Evolutionary conservation across 2,329 filamentous ascomycete genomes (phyloP).

Genomic region (Aspergillus quadricinctus): DNA sequence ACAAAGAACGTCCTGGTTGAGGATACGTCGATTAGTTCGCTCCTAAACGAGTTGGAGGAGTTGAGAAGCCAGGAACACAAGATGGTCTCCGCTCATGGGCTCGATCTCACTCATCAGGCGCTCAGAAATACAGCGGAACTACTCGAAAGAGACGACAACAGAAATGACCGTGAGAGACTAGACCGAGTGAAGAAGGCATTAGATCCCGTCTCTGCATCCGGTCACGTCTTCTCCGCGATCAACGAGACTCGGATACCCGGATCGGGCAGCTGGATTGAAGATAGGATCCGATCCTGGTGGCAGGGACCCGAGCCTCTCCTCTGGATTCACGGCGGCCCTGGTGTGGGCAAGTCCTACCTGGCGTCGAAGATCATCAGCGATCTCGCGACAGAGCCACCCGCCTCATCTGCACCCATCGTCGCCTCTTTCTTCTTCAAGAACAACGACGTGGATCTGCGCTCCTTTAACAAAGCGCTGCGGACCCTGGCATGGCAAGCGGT

Average conservation of each 20-base stretch:
- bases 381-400: background rate
- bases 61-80: slow-evolving; percentile 8
- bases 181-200: background rate
- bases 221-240: background rate
- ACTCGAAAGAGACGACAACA: background rate
- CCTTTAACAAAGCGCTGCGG: slow-evolving; percentile 10
- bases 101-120: slow-evolving; percentile 5
- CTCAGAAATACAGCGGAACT: background rate
- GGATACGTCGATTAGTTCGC: background rate
- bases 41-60: slow-evolving; percentile 5
- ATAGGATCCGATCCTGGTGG: slow-evolving; percentile 2
- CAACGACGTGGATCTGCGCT: slow-evolving; percentile 11
- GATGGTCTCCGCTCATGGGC: slow-evolving; percentile 6
- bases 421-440: slow-evolving; percentile 12
- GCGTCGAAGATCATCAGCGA: slow-evolving; percentile 10
- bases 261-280: slow-evolving; percentile 1
- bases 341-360: slow-evolving; percentile 10
- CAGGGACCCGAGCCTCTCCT: slow-evolving; percentile 3
- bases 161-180: background rate
- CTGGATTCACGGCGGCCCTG: slow-evolving; percentile 13
- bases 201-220: background rate
- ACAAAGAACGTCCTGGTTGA: slow-evolving; percentile 4
- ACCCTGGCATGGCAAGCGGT: slow-evolving; percentile 10
- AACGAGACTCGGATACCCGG: background rate
- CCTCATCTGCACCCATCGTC: background rate